phyloP scores from a whole-genome alignment of 345 rosid species.

The Linum trigynum region DNA sequence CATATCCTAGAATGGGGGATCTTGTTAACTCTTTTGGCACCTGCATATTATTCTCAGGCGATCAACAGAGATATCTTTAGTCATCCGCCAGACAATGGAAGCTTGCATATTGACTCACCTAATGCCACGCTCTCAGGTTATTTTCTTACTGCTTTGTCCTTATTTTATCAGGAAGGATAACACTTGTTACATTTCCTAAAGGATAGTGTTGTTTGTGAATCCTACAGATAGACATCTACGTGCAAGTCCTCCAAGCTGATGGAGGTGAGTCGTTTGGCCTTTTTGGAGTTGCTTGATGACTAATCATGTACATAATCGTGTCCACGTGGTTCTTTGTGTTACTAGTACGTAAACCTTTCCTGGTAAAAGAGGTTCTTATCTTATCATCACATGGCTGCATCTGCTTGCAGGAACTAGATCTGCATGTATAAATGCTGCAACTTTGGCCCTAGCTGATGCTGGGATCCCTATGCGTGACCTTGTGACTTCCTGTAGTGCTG shows the following conservation, averaged over 20 bases:
- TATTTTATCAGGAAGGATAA: background rate
- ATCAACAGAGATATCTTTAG: conserved; percentile 88
- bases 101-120: conserved; percentile 71
- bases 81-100: conserved; percentile 94
- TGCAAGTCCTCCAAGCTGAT: conserved; percentile 96
- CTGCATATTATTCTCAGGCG: conserved; percentile 33
- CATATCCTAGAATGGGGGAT: too few species aligned
- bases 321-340: background rate
- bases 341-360: background rate
- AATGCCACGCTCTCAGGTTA: conserved; percentile 94
- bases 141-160: background rate
- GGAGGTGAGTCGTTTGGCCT: conserved; percentile 48
- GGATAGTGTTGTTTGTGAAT: background rate
- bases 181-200: conserved; percentile 7
- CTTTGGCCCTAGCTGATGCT: conserved; percentile 94
- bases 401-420: conserved; percentile 65
- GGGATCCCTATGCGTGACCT: conserved; percentile 97
- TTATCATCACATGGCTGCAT: background rate
- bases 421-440: conserved; percentile 96
- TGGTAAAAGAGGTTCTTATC: background rate
- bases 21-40: too few species aligned
- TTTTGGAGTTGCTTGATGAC: background rate
- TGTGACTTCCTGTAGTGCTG: conserved; percentile 91
- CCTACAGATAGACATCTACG: conserved; percentile 81
- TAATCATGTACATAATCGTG: background rate